phyloP scores from a whole-genome alignment of 108 stramenopile species.

The Skeletonema menzelii region DNA sequence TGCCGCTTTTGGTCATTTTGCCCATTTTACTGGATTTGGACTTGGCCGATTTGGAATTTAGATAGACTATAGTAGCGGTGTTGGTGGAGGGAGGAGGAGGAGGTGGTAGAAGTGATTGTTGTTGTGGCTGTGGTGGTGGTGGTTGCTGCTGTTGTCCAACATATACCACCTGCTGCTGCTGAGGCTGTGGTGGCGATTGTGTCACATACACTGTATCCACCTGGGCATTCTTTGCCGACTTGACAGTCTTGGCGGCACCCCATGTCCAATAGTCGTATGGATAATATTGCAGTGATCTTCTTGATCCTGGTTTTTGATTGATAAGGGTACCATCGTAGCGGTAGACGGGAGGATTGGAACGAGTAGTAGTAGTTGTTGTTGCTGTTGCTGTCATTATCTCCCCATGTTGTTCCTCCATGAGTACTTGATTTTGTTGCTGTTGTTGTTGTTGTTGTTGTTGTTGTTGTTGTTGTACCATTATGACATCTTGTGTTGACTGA shows the following conservation, averaged over 20 bases:
- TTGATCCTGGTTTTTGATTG: neutral
- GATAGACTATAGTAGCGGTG: neutral
- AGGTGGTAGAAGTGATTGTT: neutral
- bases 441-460: too few species aligned
- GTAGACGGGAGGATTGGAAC: neutral
- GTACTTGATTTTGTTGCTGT: too few species aligned
- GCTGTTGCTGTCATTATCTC: neutral
- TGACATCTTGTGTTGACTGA: neutral
- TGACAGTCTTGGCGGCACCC: constrained; percentile 10
- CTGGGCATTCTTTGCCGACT: constrained; percentile 5
- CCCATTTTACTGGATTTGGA: neutral
- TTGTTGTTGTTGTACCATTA: too few species aligned
- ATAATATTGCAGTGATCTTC: neutral
- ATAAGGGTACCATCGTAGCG: neutral
- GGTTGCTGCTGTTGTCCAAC: neutral
- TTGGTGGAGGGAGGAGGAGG: neutral
- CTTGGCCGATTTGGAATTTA: neutral
- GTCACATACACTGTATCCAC: neutral
- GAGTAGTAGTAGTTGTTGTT: too few species aligned
- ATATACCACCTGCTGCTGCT: neutral
- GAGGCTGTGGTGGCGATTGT: neutral
- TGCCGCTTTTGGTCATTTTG: constrained; percentile 14
- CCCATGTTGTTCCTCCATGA: neutral
- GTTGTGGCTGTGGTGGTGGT: neutral
- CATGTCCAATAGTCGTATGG: neutral